Evolutionary conservation across 129 eudicot genomes (phyloP).

Genomic region (Lactuca saligna): DNA sequence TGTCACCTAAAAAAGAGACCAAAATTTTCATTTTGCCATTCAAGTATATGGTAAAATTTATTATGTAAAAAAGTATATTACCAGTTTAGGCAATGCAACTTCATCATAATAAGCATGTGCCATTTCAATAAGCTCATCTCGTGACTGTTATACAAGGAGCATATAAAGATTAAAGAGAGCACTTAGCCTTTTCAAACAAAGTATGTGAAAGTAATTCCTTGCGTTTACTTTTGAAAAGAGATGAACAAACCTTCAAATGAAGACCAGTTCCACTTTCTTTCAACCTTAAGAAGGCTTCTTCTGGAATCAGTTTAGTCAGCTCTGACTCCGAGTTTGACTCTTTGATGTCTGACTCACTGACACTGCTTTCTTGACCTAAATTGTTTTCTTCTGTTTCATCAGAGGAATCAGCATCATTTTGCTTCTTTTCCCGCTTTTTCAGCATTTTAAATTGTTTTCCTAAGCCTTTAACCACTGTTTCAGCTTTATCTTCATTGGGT

Average conservation of each 20-base stretch:
- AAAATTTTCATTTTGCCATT: slow-evolving; percentile 11
- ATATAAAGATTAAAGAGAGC: background rate
- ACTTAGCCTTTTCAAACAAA: slow-evolving; percentile 20
- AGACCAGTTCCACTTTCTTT: slow-evolving; percentile 88
- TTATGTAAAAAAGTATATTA: slow-evolving; percentile 26
- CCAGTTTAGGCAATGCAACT: slow-evolving; percentile 97
- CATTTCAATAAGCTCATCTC: slow-evolving; percentile 84
- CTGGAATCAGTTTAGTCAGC: slow-evolving; percentile 57
- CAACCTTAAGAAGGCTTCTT: slow-evolving; percentile 80
- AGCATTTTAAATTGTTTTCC: slow-evolving; percentile 93
- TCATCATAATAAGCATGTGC: slow-evolving; percentile 80
- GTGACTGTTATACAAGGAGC: slow-evolving; percentile 56
- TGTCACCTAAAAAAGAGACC: slow-evolving; percentile 56
- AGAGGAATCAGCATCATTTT: slow-evolving; percentile 33
- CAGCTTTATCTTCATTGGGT: slow-evolving; percentile 43
- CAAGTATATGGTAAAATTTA: background rate
- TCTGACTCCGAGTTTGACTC: slow-evolving; percentile 42
- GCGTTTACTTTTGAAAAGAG: background rate
- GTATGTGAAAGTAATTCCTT: slow-evolving; percentile 1
- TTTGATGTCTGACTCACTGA: slow-evolving; percentile 32
- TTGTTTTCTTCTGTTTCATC: slow-evolving; percentile 44
- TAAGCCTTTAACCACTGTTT: slow-evolving; percentile 76
- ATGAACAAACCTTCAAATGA: slow-evolving; percentile 66
- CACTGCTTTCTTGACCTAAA: slow-evolving; percentile 41
- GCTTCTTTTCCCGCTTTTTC: slow-evolving; percentile 72